phyloP scores from a whole-genome alignment of 1,284 basidiomycete species.

The Ceratobasidium papillatum region DNA sequence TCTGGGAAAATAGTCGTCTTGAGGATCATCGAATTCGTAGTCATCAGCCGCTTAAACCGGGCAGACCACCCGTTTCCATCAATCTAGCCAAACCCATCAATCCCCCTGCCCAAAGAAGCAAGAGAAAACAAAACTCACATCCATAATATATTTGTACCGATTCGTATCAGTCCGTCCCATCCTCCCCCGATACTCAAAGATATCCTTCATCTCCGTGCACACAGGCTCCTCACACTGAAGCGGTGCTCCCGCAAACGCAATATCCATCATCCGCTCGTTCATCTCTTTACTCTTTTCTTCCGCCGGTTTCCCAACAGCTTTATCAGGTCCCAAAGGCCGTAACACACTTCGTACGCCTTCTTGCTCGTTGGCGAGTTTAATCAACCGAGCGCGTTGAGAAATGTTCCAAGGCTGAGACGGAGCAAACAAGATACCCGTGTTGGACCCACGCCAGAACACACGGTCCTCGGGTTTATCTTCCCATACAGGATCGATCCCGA shows the following conservation, averaged over 20 bases:
- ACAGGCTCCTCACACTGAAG: slow-evolving; percentile 57
- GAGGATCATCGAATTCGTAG: slow-evolving; percentile 68
- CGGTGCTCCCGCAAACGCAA: slow-evolving; percentile 63
- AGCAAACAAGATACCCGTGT: slow-evolving; percentile 67
- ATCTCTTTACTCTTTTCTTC: slow-evolving; percentile 53
- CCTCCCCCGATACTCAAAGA: slow-evolving; percentile 60
- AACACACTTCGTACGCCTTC: slow-evolving; percentile 54
- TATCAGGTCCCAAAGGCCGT: slow-evolving; percentile 45
- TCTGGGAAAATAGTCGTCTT: slow-evolving; percentile 72
- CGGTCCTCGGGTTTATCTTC: slow-evolving; percentile 64
- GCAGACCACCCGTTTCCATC: slow-evolving; percentile 78
- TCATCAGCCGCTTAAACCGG: slow-evolving; percentile 71
- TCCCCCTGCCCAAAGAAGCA: background rate
- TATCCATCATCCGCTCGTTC: slow-evolving; percentile 64
- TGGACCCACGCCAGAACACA: slow-evolving; percentile 71
- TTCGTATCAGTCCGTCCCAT: slow-evolving; percentile 61
- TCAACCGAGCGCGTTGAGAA: slow-evolving; percentile 58
- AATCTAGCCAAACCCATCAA: slow-evolving; percentile 32
- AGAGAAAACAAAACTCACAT: slow-evolving; percentile 56
- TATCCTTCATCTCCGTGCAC: slow-evolving; percentile 57
- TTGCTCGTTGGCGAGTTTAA: slow-evolving; percentile 51
- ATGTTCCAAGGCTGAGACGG: slow-evolving; percentile 59
- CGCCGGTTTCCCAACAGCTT: slow-evolving; percentile 58
- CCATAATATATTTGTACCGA: slow-evolving; percentile 70
- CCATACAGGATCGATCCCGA: slow-evolving; percentile 62